phyloP scores from a whole-genome alignment of 78 protist species.

The Dictyostelium discoideum region DNA sequence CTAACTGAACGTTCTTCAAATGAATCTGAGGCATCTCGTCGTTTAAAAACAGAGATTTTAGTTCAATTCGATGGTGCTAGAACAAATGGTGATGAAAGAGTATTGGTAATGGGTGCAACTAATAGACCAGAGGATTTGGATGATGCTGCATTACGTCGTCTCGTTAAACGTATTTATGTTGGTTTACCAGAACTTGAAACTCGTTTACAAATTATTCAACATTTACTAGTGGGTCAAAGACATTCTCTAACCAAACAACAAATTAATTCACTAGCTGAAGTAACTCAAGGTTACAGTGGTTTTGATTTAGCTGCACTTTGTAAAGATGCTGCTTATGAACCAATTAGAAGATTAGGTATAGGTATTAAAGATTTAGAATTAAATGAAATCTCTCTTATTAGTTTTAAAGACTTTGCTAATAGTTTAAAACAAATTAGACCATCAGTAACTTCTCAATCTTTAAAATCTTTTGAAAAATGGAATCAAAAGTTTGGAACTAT shows the following conservation, averaged over 20 bases:
- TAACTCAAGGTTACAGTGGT: conserved; percentile 86
- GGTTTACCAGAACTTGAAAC: conserved; percentile 91
- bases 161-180: conserved; percentile 89
- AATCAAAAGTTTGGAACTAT: conserved; percentile 64
- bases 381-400: conserved; percentile 29
- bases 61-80: conserved; percentile 86
- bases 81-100: conserved; percentile 39
- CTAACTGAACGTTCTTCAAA: conserved; percentile 61
- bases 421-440: conserved; percentile 71
- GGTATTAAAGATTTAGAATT: conserved; percentile 29
- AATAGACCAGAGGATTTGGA: conserved; percentile 96
- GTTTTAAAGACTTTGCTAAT: conserved; percentile 25
- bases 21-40: conserved; percentile 82
- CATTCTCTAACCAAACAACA: conserved; percentile 34
- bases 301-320: conserved; percentile 88
- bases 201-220: conserved; percentile 63
- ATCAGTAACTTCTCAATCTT: conserved; percentile 52
- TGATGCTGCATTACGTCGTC: conserved; percentile 94
- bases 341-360: conserved; percentile 85
- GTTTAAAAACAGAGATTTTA: conserved; percentile 90
- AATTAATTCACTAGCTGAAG: conserved; percentile 13
- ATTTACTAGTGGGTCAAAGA: conserved; percentile 12
- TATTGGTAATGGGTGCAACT: conserved; percentile 92
- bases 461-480: conserved; percentile 78
- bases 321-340: conserved; percentile 93